Base-by-base conservation (phyloP, 2,329 filamentous ascomycete genomes). In the Thermoascus crustaceus region DNA sequence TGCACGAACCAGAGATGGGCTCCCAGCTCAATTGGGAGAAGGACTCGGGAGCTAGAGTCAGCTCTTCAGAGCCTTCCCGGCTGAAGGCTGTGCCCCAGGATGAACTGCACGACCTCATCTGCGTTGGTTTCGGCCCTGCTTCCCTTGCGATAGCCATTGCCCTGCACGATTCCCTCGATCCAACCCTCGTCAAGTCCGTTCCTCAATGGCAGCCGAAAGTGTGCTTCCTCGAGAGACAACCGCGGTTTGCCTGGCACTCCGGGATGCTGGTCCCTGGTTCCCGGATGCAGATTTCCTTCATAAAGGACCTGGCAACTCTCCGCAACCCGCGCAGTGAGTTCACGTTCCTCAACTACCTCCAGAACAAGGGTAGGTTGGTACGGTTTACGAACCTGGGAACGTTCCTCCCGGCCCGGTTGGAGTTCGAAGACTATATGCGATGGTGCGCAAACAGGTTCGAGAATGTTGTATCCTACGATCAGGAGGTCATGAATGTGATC, bases 271-370 rank as follows among this genome's bases (percentile, higher is more conserved):
- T 96, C 3, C 85, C 87, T 0, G 88, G 87, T 4, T 85, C 88
- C 34, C 87, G 83, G 65, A 96, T 96, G 89, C 89, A 96, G 58
- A 96, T 96, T 49, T 93, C 85, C 7, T 96, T 94, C 67, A 75
- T 96, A 66, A 96, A 96, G 67, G 89, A 96, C 57, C 76, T 96
- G 60, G 89, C 89, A 3, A 91, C 85, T 3, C 71, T 94, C 47
- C 76, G 89, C 39, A 80, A 96, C 57, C 89, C 89, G 5, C 77
- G 82, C 44, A 94, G 85, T 46, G 75, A 87, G 52, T 96, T 96
- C 62, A 96, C 89, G 9, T 96, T 95, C 64, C 69, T 94, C 55
- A 95, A 95, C 64, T 96, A 96, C 60, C 75, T 96, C 8, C 83
- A 93, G 65, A 65, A 75, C 49, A 82, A 93, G 49, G 73, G 73